phyloP scores from a whole-genome alignment of 2,329 filamentous ascomycete genomes.

The Epichloe typhina region DNA sequence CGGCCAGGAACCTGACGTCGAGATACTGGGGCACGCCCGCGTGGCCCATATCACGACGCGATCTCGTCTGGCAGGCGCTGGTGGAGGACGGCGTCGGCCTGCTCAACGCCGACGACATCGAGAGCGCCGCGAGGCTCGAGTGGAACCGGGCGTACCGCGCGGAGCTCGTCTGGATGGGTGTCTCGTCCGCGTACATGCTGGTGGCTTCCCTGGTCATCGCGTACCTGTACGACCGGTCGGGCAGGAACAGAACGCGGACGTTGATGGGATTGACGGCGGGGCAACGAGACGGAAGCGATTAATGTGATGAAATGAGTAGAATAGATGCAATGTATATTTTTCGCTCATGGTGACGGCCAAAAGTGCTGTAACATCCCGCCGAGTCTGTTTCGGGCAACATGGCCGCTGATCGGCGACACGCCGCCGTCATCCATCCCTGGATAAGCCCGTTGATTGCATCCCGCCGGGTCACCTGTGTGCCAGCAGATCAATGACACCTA shows the following conservation, averaged over 20 bases:
- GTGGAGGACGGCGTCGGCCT: constrained; percentile 42
- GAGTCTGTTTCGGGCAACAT: too few relatives aligned
- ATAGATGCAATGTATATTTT: too few relatives aligned
- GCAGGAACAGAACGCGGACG: not conserved
- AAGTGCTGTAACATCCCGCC: too few relatives aligned
- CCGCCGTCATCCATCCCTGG: too few relatives aligned
- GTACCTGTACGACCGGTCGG: constrained; percentile 1
- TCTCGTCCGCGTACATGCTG: constrained; percentile 5
- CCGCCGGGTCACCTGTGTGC: too few relatives aligned
- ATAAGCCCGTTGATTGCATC: too few relatives aligned
- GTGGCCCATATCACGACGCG: constrained; percentile 44
- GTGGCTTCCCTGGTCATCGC: constrained; percentile 1
- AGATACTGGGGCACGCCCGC: constrained; percentile 47
- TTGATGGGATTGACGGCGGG: not conserved
- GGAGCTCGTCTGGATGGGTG: constrained; percentile 11
- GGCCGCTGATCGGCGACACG: too few relatives aligned
- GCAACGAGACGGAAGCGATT: not conserved
- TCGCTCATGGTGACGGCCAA: too few relatives aligned
- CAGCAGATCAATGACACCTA: too few relatives aligned
- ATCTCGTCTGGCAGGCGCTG: constrained; percentile 44
- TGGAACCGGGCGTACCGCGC: constrained; percentile 8
- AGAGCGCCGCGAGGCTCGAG: constrained; percentile 16
- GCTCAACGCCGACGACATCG: constrained; percentile 49
- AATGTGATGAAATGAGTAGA: too few relatives aligned
- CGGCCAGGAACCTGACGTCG: constrained; percentile 37